Conservation (phyloP, 2,329 filamentous ascomycete species). For the Colletotrichum spaethianum region DNA sequence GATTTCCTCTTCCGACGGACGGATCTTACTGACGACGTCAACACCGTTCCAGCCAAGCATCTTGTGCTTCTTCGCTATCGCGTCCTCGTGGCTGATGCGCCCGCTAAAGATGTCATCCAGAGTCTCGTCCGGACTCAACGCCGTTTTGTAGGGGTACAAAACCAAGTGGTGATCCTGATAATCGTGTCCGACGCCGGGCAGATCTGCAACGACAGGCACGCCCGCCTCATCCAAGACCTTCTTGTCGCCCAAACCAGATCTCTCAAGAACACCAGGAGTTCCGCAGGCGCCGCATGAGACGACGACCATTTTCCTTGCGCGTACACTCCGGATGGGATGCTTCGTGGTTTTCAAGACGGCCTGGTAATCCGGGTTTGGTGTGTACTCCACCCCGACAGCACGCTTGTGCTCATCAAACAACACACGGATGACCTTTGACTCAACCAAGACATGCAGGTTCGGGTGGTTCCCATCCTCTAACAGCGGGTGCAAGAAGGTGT, state of each 20-base stretch:
- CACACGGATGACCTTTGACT: constrained; percentile 47
- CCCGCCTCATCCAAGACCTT: constrained; percentile 42
- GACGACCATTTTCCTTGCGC: constrained; percentile 64
- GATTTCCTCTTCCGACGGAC: constrained; percentile 67
- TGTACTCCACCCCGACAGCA: constrained; percentile 73
- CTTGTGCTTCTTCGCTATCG: constrained; percentile 45
- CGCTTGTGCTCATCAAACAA: constrained; percentile 64
- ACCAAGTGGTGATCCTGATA: constrained; percentile 68
- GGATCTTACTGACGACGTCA: constrained; percentile 67
- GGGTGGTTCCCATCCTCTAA: constrained; percentile 47
- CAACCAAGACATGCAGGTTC: constrained; percentile 51
- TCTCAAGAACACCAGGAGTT: constrained; percentile 63
- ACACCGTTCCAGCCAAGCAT: constrained; percentile 69
- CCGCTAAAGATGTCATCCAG: constrained; percentile 48
- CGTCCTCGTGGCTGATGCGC: constrained; percentile 42
- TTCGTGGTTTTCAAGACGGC: constrained; percentile 34
- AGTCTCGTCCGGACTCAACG: constrained; percentile 61
- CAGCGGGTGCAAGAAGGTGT: constrained; percentile 49
- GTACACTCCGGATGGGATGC: constrained; percentile 38
- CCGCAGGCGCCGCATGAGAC: constrained; percentile 58
- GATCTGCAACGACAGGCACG: constrained; percentile 42
- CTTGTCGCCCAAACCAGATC: constrained; percentile 64
- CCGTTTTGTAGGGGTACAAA: constrained; percentile 65
- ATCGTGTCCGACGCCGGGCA: constrained; percentile 45
- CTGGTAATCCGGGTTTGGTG: constrained; percentile 55